A percentile compares a stretch with the other conserved stretches of the same genome.
Evolutionary conservation across 805 yeast genomes (phyloP).

Genomic region (Sugiyamaella lignohabitans): DNA sequence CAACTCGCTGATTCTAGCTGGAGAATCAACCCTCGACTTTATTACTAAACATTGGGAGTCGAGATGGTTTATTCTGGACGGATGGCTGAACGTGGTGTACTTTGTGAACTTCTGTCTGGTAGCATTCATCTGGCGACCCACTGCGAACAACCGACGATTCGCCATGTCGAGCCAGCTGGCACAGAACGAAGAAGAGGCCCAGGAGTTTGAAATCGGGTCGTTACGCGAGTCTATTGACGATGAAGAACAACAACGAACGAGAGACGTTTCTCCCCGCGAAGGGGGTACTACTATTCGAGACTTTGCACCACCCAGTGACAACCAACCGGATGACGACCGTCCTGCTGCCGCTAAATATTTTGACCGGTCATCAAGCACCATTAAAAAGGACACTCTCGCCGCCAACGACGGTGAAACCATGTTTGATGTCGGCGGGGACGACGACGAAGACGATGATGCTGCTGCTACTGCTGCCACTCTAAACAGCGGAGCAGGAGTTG

Average conservation of each 20-base stretch:
- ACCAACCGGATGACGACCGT: constrained; percentile 8
- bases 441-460: constrained; percentile 17
- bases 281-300: constrained; percentile 3
- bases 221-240: constrained; percentile 38
- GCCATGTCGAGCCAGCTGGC: constrained; percentile 87
- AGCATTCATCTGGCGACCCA: constrained; percentile 95
- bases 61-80: constrained; percentile 79
- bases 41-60: constrained; percentile 89
- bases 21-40: constrained; percentile 67
- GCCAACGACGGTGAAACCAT: constrained; percentile 18
- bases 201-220: constrained; percentile 58
- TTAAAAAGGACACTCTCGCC: not conserved
- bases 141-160: constrained; percentile 87
- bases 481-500: not conserved
- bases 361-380: not conserved
- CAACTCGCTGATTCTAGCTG: constrained; percentile 62
- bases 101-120: constrained; percentile 75
- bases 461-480: not conserved
- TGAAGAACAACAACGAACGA: constrained; percentile 24
- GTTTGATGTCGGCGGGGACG: constrained; percentile 25
- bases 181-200: constrained; percentile 67
- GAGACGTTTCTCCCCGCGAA: constrained; percentile 2
- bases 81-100: constrained; percentile 91
- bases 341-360: constrained; percentile 9
- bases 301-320: constrained; percentile 8